These are phyloP conservation scores for Ceratocystis alfenasii DNA, from an alignment of 2,329 filamentous ascomycete genomes.

Conservation along the genomic window DNA sequence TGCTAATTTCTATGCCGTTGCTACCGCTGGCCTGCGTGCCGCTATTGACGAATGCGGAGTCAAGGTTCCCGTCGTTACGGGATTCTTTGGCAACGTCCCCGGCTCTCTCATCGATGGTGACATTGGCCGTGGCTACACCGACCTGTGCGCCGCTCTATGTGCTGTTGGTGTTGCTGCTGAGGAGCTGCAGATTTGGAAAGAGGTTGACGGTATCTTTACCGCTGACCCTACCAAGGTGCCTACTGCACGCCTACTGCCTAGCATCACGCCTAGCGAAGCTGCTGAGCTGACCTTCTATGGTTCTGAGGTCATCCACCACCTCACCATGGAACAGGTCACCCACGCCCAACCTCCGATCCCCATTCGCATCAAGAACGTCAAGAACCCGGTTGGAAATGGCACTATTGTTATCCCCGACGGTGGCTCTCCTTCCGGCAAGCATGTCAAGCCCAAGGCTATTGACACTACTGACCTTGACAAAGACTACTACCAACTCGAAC, in stretches of 20 bases:
- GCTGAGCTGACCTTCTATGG: constrained; percentile 91
- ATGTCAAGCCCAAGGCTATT: constrained; percentile 39
- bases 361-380: constrained; percentile 85
- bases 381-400: constrained; percentile 66
- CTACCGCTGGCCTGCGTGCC: constrained; percentile 48
- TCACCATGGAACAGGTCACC: constrained; percentile 95
- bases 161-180: constrained; percentile 77
- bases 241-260: constrained; percentile 75
- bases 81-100: constrained; percentile 89
- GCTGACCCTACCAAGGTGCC: constrained; percentile 81
- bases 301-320: constrained; percentile 94
- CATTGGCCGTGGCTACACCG: constrained; percentile 90
- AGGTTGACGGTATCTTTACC: constrained; percentile 89
- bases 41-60: constrained; percentile 54
- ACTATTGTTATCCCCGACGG: constrained; percentile 74
- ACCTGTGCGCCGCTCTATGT: constrained; percentile 83
- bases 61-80: constrained; percentile 69
- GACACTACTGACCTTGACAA: neutral
- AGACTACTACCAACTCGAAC: neutral
- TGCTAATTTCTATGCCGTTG: constrained; percentile 55
- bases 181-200: constrained; percentile 97
- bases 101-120: constrained; percentile 78
- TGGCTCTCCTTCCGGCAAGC: constrained; percentile 36
- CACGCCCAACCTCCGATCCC: constrained; percentile 67
- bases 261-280: constrained; percentile 87